Conservation (phyloP, 2,329 filamentous ascomycete species). For the Diaporthe capsici region DNA sequence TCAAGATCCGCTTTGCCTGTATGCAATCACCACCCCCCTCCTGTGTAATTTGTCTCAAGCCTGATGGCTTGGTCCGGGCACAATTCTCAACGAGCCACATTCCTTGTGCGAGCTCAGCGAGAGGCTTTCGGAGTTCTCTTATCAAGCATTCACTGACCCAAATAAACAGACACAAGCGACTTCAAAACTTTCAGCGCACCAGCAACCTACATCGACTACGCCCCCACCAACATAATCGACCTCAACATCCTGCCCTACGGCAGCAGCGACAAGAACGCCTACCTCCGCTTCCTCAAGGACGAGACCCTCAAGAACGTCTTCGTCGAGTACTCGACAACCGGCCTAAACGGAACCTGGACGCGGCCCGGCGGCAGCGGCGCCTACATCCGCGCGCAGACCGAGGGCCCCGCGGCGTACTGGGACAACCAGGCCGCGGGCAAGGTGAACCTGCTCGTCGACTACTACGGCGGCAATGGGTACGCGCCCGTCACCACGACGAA, state of each 20-base stretch:
- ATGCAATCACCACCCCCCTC: not conserved
- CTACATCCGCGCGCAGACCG: conserved; percentile 58
- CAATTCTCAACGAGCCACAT: not conserved
- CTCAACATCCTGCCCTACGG: conserved; percentile 68
- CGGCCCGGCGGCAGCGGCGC: conserved; percentile 59
- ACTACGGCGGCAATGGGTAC: conserved; percentile 63
- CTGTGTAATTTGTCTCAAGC: not conserved
- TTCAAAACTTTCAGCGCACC: conserved; percentile 67
- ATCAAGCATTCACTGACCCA: not conserved
- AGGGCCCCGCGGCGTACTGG: conserved; percentile 60
- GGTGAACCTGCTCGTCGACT: conserved; percentile 65
- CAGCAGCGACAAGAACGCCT: conserved; percentile 52
- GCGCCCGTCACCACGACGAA: conserved; percentile 62
- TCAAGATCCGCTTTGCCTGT: conserved; percentile 65
- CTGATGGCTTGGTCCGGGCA: too few species aligned
- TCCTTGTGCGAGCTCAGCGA: not conserved
- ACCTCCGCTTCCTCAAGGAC: conserved; percentile 69
- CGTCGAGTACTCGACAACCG: conserved; percentile 61
- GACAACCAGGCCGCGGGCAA: conserved; percentile 57
- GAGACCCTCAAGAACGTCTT: conserved; percentile 67
- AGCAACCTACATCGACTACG: conserved; percentile 63
- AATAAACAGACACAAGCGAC: conserved; percentile 61
- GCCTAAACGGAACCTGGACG: conserved; percentile 67
- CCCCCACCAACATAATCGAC: conserved; percentile 65
- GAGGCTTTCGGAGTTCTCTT: too few species aligned